Evolutionary conservation across 345 rosid genomes (phyloP).

Genomic region (Sisymbrium irio): DNA sequence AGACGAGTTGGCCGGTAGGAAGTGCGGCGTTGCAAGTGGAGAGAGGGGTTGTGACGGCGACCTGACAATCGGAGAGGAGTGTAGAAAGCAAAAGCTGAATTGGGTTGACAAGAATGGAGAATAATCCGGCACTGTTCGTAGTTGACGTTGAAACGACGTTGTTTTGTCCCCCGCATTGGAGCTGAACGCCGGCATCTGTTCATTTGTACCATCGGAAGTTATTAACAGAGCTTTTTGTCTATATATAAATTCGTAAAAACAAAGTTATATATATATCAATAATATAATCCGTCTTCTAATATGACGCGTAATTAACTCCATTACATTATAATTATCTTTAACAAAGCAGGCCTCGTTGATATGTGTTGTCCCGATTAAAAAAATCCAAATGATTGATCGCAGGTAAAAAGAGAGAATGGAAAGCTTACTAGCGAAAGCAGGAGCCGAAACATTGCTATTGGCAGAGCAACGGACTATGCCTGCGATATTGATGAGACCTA

Average conservation of each 20-base stretch:
- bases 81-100: conserved; percentile 40
- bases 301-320: too few species aligned
- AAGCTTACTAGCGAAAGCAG: conserved; percentile 40
- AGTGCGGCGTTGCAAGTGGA: conserved; percentile 50
- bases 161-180: conserved; percentile 46
- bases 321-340: too few species aligned
- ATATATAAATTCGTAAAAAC: neutral
- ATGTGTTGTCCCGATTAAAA: neutral
- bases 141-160: conserved; percentile 42
- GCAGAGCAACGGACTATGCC: conserved; percentile 51
- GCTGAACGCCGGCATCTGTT: conserved; percentile 57
- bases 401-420: neutral
- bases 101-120: conserved; percentile 43
- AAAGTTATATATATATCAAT: neutral
- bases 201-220: neutral
- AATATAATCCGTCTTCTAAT: too few species aligned
- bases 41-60: conserved; percentile 56
- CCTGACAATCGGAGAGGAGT: conserved; percentile 39
- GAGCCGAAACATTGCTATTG: conserved; percentile 37
- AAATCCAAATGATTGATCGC: too few species aligned
- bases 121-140: conserved; percentile 42
- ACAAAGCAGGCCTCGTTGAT: neutral
- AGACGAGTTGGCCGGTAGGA: conserved; percentile 45
- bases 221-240: neutral
- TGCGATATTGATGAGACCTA: conserved; percentile 43